phyloP scores from a whole-genome alignment of 257 asterid species.

The Solanum chiquidenum region DNA sequence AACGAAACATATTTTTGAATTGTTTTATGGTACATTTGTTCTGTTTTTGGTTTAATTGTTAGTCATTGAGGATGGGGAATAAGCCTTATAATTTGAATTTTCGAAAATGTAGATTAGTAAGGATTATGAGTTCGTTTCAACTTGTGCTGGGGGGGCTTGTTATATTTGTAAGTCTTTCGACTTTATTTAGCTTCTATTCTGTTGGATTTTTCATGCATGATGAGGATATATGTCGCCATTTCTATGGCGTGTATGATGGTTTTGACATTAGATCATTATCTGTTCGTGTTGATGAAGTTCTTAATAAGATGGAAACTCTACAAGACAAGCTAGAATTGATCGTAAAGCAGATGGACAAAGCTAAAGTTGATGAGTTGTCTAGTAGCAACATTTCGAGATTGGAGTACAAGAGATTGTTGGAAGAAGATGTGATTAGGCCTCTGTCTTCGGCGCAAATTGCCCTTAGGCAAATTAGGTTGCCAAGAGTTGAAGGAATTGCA shows the following conservation, averaged over 20 bases:
- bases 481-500: conserved; percentile 15
- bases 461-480: conserved; percentile 72
- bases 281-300: conserved; percentile 54
- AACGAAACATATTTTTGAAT: neutral
- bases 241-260: conserved; percentile 20
- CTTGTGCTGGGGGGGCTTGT: conserved; percentile 53
- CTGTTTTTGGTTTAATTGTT: neutral
- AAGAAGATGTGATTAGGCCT: conserved; percentile 69
- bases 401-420: conserved; percentile 55
- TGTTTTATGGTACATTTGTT: neutral
- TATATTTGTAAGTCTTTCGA: conserved; percentile 55
- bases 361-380: conserved; percentile 9
- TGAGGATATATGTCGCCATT: conserved; percentile 71
- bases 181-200: conserved; percentile 48
- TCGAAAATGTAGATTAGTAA: conserved; percentile 36
- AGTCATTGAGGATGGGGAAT: conserved; percentile 21
- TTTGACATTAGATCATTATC: conserved; percentile 28
- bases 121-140: conserved; percentile 61
- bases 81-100: conserved; percentile 10
- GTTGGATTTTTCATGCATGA: conserved; percentile 53
- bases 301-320: conserved; percentile 44
- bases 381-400: conserved; percentile 26
- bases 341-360: conserved; percentile 46
- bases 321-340: conserved; percentile 61
- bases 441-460: conserved; percentile 60